phyloP scores from a whole-genome alignment of 495 filamentous ascomycete genomes.

The Penicillium argentinense region DNA sequence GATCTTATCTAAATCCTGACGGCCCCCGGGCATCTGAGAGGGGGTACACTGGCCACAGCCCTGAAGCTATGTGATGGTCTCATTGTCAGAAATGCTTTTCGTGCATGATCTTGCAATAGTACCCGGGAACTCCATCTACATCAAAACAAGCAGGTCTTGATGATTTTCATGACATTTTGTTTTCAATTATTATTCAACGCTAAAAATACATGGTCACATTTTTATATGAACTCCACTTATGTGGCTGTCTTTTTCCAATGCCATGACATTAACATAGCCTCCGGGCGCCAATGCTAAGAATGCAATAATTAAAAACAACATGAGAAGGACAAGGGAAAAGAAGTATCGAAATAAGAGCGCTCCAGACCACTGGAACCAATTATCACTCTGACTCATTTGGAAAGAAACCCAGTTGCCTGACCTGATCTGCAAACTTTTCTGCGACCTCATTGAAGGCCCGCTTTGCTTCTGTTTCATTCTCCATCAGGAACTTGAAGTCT shows the following conservation, averaged over 20 bases:
- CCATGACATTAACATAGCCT: background rate
- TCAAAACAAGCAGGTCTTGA: conserved; percentile 17
- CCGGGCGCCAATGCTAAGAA: conserved; percentile 19
- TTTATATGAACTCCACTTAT: too few relatives aligned
- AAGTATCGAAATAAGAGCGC: background rate
- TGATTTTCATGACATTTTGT: conserved; percentile 7
- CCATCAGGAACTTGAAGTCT: conserved; percentile 18
- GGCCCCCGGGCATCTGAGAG: too few relatives aligned
- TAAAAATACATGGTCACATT: background rate
- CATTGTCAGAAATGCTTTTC: too few relatives aligned
- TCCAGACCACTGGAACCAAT: background rate
- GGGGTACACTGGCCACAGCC: too few relatives aligned
- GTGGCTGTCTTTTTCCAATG: background rate
- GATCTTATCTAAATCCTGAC: conserved; percentile 11
- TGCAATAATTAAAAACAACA: conserved; percentile 5
- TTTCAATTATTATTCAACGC: background rate
- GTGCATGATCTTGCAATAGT: conserved; percentile 10
- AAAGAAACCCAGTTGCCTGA: conserved; percentile 24
- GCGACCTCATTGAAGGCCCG: conserved; percentile 22
- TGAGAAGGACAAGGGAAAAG: background rate
- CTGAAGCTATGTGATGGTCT: too few relatives aligned
- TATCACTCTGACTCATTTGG: conserved; percentile 17
- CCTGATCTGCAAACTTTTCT: conserved; percentile 13
- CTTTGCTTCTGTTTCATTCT: conserved; percentile 15
- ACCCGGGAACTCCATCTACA: background rate